phyloP scores from a whole-genome alignment of 2,329 filamentous ascomycete genomes.

The Meredithiella fracta region DNA sequence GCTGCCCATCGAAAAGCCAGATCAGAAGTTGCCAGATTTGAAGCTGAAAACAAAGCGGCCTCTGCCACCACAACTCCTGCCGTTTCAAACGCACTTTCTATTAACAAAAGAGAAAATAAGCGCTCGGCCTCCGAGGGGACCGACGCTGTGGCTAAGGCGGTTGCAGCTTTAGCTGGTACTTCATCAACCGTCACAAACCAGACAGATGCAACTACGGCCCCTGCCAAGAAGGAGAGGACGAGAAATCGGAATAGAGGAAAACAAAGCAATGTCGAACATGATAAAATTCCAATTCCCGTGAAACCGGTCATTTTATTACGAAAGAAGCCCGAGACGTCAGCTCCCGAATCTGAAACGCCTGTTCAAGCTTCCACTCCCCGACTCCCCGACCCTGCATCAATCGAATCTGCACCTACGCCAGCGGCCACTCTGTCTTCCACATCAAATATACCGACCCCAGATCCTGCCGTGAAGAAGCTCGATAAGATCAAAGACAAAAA shows the following conservation, averaged over 20 bases:
- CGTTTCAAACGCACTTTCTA: background rate
- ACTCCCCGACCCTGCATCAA: background rate
- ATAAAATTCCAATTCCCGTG: conserved; percentile 15
- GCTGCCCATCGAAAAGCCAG: conserved; percentile 45
- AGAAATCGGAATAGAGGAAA: conserved; percentile 21
- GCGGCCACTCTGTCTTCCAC: background rate
- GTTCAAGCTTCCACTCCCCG: background rate
- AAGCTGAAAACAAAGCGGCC: conserved; percentile 28
- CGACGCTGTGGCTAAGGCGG: too few relatives aligned
- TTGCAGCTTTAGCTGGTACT: conserved; percentile 3
- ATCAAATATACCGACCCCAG: background rate
- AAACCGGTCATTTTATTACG: conserved; percentile 27
- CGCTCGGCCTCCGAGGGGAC: too few relatives aligned
- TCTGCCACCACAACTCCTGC: conserved; percentile 15
- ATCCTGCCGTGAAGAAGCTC: background rate
- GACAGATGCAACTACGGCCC: too few relatives aligned
- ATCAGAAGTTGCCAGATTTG: conserved; percentile 40
- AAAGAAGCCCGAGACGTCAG: conserved; percentile 23
- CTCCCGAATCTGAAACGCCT: background rate
- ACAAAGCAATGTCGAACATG: conserved; percentile 18
- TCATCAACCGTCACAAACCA: background rate
- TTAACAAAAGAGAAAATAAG: background rate
- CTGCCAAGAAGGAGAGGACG: background rate
- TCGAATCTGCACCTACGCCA: background rate
- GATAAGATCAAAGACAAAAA: background rate